phyloP scores from a whole-genome alignment of 805 yeast genomes.

The Zygoascus biomembranicola region DNA sequence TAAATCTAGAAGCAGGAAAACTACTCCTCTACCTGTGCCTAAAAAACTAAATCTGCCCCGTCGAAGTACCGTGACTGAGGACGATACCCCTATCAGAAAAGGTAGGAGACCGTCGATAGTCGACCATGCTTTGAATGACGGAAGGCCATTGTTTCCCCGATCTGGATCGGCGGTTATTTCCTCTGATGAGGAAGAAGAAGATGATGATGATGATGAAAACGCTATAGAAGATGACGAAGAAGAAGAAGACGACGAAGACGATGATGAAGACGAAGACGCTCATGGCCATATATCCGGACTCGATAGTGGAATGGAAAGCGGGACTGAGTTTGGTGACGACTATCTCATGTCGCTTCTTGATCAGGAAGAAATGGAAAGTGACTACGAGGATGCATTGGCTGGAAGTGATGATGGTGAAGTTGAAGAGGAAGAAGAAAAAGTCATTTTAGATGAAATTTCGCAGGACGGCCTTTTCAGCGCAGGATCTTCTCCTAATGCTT shows the following conservation, averaged over 20 bases:
- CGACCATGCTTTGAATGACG: conserved; percentile 1
- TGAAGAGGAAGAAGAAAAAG: conserved; percentile 33
- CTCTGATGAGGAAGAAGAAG: background rate
- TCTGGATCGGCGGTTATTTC: background rate
- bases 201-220: background rate
- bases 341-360: conserved; percentile 31
- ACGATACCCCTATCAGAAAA: background rate
- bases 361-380: conserved; percentile 18
- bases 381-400: conserved; percentile 28
- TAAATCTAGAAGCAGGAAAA: background rate
- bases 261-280: conserved; percentile 34
- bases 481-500: conserved; percentile 12
- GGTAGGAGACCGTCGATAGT: background rate
- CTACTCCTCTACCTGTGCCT: background rate
- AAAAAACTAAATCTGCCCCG: background rate
- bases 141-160: background rate
- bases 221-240: conserved; percentile 32
- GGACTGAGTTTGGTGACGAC: conserved; percentile 41
- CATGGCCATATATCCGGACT: conserved; percentile 44
- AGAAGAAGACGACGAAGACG: conserved; percentile 27
- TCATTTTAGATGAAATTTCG: conserved; percentile 26
- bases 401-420: conserved; percentile 30
- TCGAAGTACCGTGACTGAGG: background rate
- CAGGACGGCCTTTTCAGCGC: conserved; percentile 15
- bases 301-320: conserved; percentile 20